phyloP scores from a whole-genome alignment of 2,329 filamentous ascomycete species.

The Amylocarpus encephaloides region DNA sequence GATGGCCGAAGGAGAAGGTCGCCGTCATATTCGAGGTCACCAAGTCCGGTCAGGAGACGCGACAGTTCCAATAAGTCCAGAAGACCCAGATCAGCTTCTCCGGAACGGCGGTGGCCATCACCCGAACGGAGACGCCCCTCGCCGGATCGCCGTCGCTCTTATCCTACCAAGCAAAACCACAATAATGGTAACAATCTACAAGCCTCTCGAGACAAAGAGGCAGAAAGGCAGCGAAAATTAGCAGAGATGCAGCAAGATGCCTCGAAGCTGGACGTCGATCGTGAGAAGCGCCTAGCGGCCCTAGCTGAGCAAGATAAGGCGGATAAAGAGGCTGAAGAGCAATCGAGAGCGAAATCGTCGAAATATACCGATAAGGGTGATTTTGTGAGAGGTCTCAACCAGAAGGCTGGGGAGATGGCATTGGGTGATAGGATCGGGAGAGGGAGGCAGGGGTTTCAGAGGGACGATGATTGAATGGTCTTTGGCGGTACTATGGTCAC shows the following conservation, averaged over 20 bases:
- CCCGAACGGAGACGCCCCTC: constrained; percentile 32
- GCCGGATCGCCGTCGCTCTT: constrained; percentile 28
- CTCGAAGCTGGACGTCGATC: constrained; percentile 61
- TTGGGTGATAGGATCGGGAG: constrained; percentile 47
- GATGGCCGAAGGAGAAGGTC: constrained; percentile 39
- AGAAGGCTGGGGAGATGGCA: constrained; percentile 47
- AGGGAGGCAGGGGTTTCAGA: constrained; percentile 39
- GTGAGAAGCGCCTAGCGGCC: constrained; percentile 60
- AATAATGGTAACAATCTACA: background rate
- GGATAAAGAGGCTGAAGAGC: constrained; percentile 61
- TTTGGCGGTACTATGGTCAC: too few relatives aligned
- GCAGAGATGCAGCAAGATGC: constrained; percentile 70
- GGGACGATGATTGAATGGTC: constrained; percentile 34
- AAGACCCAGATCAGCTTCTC: constrained; percentile 26
- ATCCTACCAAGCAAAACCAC: constrained; percentile 16
- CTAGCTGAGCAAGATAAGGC: constrained; percentile 59
- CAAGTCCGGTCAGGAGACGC: constrained; percentile 17
- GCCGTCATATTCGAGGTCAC: constrained; percentile 31
- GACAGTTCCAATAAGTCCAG: constrained; percentile 19
- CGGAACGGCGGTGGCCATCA: constrained; percentile 30
- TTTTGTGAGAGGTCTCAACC: constrained; percentile 59
- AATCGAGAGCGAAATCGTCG: constrained; percentile 49
- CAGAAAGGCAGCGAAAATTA: constrained; percentile 59
- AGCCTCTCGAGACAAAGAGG: constrained; percentile 35
- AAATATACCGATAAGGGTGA: constrained; percentile 58